phyloP scores from a whole-genome alignment of 2,329 filamentous ascomycete genomes.

The Fusarium illudens region DNA sequence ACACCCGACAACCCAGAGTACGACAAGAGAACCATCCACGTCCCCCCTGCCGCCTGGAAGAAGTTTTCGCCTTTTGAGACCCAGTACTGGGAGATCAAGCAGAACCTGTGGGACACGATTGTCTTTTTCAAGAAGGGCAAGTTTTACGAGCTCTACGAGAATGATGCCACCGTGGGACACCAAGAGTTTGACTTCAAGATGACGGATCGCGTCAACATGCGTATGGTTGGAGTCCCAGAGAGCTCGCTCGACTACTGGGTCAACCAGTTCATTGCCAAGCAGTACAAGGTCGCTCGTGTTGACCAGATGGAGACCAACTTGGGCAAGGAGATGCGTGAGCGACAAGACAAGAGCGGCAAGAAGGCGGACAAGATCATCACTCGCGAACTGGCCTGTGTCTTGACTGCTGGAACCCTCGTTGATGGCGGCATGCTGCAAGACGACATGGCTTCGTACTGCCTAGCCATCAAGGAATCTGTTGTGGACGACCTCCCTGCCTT shows the following conservation, averaged over 20 bases:
- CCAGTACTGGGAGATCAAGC: constrained; percentile 99
- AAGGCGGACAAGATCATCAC: constrained; percentile 94
- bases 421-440: constrained; percentile 97
- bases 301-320: constrained; percentile 97
- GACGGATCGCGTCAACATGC: constrained; percentile 98
- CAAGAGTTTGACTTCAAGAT: constrained; percentile 98
- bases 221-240: constrained; percentile 98
- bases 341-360: constrained; percentile 69
- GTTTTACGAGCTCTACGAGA: constrained; percentile 98
- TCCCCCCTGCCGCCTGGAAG: constrained; percentile 80
- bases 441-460: constrained; percentile 96
- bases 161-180: constrained; percentile 94
- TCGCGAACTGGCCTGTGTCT: constrained; percentile 86
- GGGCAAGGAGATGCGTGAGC: constrained; percentile 98
- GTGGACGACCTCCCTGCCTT: constrained; percentile 81
- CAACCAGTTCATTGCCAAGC: constrained; percentile 97
- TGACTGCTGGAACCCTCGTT: constrained; percentile 92
- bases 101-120: constrained; percentile 95
- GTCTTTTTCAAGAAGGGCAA: constrained; percentile 99
- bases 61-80: constrained; percentile 95
- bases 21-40: constrained; percentile 88
- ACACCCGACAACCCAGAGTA: constrained; percentile 84
- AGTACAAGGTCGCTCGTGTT: constrained; percentile 95
- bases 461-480: constrained; percentile 87
- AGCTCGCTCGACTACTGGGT: constrained; percentile 96